Conservation (phyloP, 139 green algal genomes). For the Zygnema cylindricum region DNA sequence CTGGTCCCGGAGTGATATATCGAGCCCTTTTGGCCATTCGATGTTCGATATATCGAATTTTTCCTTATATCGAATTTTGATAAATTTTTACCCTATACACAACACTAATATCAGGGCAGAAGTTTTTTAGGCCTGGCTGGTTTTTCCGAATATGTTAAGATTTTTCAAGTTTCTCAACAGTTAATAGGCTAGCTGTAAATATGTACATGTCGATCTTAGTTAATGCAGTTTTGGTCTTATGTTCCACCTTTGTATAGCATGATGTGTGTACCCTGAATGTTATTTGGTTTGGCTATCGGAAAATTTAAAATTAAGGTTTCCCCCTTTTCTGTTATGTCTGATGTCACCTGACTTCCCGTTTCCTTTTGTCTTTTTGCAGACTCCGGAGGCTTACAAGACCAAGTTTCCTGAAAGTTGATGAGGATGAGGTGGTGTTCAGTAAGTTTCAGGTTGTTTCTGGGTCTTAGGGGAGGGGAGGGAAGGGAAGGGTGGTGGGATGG, state of each 20-base stretch:
- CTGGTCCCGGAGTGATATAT: no score
- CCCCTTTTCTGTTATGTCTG: not conserved
- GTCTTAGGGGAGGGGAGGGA: not conserved
- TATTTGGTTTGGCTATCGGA: not conserved
- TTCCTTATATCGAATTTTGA: not conserved
- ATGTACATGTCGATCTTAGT: not conserved
- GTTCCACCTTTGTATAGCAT: not conserved
- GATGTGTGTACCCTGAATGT: not conserved
- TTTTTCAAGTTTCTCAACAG: not conserved
- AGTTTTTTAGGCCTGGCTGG: not conserved
- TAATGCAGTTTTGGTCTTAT: not conserved
- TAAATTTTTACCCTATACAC: not conserved
- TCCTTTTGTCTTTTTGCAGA: not conserved
- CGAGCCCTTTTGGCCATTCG: no score
- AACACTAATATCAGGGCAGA: not conserved
- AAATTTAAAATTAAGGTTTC: not conserved
- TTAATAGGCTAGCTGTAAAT: no score
- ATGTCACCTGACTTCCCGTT: not conserved
- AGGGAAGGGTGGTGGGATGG: not conserved
- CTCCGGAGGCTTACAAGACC: constrained; percentile 11
- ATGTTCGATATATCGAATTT: not conserved
- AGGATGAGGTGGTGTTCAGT: not conserved
- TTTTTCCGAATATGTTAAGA: not conserved
- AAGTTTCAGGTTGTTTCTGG: no score
- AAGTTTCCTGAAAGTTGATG: constrained; percentile 20